Evolutionary conservation across 164 flowering plant genomes (phyloP).

Genomic region (Vitis rupestris): DNA sequence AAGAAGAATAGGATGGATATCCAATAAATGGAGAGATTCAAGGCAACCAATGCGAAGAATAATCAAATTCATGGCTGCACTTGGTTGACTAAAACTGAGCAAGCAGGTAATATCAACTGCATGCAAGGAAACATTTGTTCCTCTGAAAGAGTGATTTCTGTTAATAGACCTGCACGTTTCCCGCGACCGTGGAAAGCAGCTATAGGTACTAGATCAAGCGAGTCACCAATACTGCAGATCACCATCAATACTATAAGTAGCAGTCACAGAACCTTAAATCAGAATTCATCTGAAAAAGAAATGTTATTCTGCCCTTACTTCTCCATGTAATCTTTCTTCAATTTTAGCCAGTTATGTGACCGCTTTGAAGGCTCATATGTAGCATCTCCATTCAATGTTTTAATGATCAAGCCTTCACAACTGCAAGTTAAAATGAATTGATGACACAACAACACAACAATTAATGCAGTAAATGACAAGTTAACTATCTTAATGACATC

Average conservation of each 20-base stretch:
- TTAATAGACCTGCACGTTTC: slow-evolving; percentile 76
- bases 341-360: slow-evolving; percentile 89
- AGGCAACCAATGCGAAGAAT: too few relatives aligned
- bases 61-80: too few relatives aligned
- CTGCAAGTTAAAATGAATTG: slow-evolving; percentile 38
- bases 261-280: not conserved
- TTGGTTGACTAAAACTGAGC: not conserved
- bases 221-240: slow-evolving; percentile 81
- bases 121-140: not conserved
- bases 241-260: slow-evolving; percentile 5
- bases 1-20: not conserved
- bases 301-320: slow-evolving; percentile 39
- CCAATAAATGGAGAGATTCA: not conserved
- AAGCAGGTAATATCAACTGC: not conserved
- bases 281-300: not conserved
- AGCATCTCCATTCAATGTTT: slow-evolving; percentile 84
- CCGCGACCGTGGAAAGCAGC: slow-evolving; percentile 98
- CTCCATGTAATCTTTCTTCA: slow-evolving; percentile 98
- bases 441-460: not conserved
- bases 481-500: not conserved
- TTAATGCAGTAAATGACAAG: not conserved
- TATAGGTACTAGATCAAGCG: slow-evolving; percentile 93
- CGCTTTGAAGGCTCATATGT: slow-evolving; percentile 97
- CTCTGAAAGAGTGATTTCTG: not conserved
- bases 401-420: slow-evolving; percentile 94